Base-by-base conservation (phyloP, 108 stramenopile genomes). In the Cyclostephanos tholiformis region DNA sequence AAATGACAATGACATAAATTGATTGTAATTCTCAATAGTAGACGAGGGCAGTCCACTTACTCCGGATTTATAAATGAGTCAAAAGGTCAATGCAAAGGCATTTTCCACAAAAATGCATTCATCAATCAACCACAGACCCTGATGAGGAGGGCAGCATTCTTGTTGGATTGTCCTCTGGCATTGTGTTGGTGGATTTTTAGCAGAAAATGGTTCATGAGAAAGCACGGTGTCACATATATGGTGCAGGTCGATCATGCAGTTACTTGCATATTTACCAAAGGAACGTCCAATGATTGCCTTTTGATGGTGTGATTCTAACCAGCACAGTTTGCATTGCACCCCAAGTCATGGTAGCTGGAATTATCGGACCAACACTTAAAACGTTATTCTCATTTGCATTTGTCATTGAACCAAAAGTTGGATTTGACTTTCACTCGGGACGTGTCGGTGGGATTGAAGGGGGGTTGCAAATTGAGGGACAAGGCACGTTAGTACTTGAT, bases 311-410 rank as follows among this genome's bases (percentile, higher is more conserved):
- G 36, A 90, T 82, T 35, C 85, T 69, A 10, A 90, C 69, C 60
- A 91, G 50, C 4, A 88, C 79, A 16, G 92, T 93, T 63, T 87
- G 85, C 89, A 93, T 90, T 1, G 84, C 87, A 19, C 92, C 92
- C 38, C 92, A 67, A 17, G 84, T 86, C 7, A 29, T 53, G 10
- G 88, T 84, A 16, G 82, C 92, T 11, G 76, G 38, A 51, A 93
- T 90, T 9, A 79, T 69, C 2, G 87, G 86, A 11, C 91, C 91
- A 22, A 86, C 82, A 36, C 63, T 80, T 13, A 83, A 43, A 55
- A 92, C 69, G 35, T 61, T 38, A 50, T 80, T 89, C 8, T 70
- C 44, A 9, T 80, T 50, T 52, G 87, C 83, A 73, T 86, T 55
- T 8, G 86, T 87, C 86, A 93, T 75, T 14, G 67, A 79, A 36